Evolutionary conservation across 2,329 filamentous ascomycete genomes (phyloP).

Genomic region (Magnaporthiopsis incrustans): DNA sequence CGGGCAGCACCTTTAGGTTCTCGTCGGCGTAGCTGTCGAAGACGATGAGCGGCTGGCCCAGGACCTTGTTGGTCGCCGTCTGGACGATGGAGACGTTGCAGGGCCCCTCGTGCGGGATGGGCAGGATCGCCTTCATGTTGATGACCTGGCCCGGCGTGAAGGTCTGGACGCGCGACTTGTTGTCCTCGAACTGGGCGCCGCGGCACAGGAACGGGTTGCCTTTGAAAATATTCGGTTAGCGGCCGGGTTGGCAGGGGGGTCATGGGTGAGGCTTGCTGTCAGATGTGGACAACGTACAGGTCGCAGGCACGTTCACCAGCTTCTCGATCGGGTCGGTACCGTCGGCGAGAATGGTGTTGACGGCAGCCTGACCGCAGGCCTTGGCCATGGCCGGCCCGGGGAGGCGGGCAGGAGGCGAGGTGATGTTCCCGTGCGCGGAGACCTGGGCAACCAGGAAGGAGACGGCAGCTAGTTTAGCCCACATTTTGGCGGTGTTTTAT

Average conservation of each 20-base stretch:
- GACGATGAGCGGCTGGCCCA: conserved; percentile 44
- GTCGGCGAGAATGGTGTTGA: conserved; percentile 25
- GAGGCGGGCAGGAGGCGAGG: conserved; percentile 29
- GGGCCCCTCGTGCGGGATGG: conserved; percentile 36
- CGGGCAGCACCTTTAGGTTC: conserved; percentile 23
- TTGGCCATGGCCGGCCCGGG: conserved; percentile 33
- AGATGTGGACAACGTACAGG: conserved; percentile 17
- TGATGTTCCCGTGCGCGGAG: conserved; percentile 36
- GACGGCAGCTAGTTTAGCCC: conserved; percentile 11
- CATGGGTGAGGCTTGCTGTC: not conserved
- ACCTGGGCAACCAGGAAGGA: conserved; percentile 20
- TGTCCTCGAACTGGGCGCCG: conserved; percentile 37
- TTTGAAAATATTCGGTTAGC: conserved; percentile 8
- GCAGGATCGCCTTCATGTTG: conserved; percentile 30
- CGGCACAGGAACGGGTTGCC: conserved; percentile 39
- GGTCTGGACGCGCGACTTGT: conserved; percentile 31
- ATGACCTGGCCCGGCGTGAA: conserved; percentile 35
- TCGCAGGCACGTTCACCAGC: conserved; percentile 15
- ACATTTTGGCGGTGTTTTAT: conserved; percentile 12
- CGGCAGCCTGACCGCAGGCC: conserved; percentile 35
- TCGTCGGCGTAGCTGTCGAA: conserved; percentile 48
- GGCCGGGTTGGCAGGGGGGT: not conserved
- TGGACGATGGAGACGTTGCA: conserved; percentile 52
- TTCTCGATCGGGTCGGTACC: conserved; percentile 27
- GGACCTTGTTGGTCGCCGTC: conserved; percentile 40